Evolutionary conservation across 306 rosid species (phyloP).

Genomic region (Fagus sylvatica): DNA sequence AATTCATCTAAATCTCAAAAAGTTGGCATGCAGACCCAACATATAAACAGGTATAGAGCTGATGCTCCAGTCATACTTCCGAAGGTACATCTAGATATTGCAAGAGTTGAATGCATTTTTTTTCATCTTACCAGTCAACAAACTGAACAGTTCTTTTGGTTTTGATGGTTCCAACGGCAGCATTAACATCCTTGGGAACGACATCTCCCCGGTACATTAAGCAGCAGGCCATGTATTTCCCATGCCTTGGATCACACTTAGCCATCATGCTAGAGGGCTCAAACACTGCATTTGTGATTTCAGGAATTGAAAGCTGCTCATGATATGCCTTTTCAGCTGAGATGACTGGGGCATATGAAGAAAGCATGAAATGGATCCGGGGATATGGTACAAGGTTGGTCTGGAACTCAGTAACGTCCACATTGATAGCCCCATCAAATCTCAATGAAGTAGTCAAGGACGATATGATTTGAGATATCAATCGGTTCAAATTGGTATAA

Average conservation of each 20-base stretch:
- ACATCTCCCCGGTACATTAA: constrained; percentile 98
- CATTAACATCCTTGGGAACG: constrained; percentile 97
- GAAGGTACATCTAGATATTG: too few relatives aligned
- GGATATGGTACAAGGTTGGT: constrained; percentile 98
- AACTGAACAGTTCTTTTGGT: constrained; percentile 96
- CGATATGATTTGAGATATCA: constrained; percentile 93
- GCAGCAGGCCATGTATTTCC: constrained; percentile 99
- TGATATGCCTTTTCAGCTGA: constrained; percentile 98
- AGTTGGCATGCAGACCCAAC: too few relatives aligned
- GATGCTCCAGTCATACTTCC: too few relatives aligned
- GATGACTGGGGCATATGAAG: constrained; percentile 96
- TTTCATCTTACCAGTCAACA: constrained; percentile 79
- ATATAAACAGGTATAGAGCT: too few relatives aligned
- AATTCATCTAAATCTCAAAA: too few relatives aligned
- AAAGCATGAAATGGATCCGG: constrained; percentile 95
- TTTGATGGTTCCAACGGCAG: constrained; percentile 92
- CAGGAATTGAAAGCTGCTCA: constrained; percentile 92
- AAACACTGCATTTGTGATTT: constrained; percentile 95
- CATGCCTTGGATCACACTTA: constrained; percentile 96
- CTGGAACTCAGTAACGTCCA: constrained; percentile 94
- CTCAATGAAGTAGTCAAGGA: constrained; percentile 93
- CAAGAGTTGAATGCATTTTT: not conserved
- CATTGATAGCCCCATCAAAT: constrained; percentile 98
- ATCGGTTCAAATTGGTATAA: constrained; percentile 84
- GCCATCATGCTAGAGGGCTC: constrained; percentile 99